Conservation (phyloP, 2,329 filamentous ascomycete genomes). For the Penicillium sp. region DNA sequence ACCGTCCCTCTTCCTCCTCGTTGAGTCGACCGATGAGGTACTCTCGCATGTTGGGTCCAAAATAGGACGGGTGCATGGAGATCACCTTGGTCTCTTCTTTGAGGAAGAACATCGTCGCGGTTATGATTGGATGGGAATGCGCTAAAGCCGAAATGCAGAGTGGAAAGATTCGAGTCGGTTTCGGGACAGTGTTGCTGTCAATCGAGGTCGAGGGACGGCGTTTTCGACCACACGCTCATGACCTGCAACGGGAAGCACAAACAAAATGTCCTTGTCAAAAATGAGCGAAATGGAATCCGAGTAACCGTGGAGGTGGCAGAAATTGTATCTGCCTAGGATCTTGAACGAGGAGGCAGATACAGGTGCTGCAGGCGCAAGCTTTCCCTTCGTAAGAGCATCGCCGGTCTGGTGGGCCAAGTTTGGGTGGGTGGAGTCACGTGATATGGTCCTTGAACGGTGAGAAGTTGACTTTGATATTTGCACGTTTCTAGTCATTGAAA, state of each 20-base stretch:
- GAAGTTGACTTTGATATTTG: neutral
- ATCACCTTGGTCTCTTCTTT: constrained; percentile 93
- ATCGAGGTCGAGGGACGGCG: constrained; percentile 11
- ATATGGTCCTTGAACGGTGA: neutral
- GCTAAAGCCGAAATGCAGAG: neutral
- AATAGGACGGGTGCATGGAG: constrained; percentile 92
- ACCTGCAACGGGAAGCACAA: constrained; percentile 6
- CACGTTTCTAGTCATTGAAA: neutral
- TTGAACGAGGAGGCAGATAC: constrained; percentile 9
- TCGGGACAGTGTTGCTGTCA: constrained; percentile 4
- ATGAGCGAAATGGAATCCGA: constrained; percentile 2
- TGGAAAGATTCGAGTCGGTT: neutral
- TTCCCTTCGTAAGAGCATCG: constrained; percentile 8
- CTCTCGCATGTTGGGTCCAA: constrained; percentile 85
- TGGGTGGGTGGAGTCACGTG: constrained; percentile 7
- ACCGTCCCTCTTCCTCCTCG: constrained; percentile 88
- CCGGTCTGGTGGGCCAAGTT: constrained; percentile 6
- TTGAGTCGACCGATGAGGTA: constrained; percentile 82
- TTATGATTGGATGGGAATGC: constrained; percentile 2
- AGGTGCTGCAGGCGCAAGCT: constrained; percentile 11
- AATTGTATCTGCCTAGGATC: constrained; percentile 8
- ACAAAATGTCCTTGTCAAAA: neutral
- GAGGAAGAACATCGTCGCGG: constrained; percentile 80
- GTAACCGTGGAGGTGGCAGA: neutral
- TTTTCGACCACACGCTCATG: constrained; percentile 9